Evolutionary conservation across 805 yeast genomes (phyloP).

Genomic region (Suhomyces pyralidae): DNA sequence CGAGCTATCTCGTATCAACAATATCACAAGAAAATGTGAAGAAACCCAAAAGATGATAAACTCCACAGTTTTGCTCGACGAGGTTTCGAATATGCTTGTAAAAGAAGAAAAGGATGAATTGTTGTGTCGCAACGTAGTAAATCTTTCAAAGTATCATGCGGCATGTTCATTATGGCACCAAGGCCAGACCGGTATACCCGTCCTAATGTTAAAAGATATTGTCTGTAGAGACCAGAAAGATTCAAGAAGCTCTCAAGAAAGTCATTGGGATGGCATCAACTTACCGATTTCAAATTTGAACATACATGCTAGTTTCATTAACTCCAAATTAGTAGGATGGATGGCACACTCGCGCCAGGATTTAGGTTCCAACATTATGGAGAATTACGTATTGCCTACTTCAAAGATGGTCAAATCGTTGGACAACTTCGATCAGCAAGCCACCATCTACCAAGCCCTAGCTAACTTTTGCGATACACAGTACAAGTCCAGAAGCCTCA

Average conservation of each 20-base stretch:
- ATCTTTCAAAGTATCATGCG: constrained; percentile 40
- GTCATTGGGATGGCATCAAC: not conserved
- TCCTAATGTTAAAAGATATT: constrained; percentile 45
- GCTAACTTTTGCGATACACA: constrained; percentile 77
- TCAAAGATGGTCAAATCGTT: constrained; percentile 12
- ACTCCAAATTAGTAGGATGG: constrained; percentile 63
- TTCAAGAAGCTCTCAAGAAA: not conserved
- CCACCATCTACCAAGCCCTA: constrained; percentile 52
- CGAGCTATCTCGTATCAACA: constrained; percentile 45
- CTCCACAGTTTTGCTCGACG: constrained; percentile 45
- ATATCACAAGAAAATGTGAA: constrained; percentile 31
- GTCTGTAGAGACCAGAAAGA: constrained; percentile 3
- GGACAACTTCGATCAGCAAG: constrained; percentile 22
- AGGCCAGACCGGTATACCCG: constrained; percentile 54
- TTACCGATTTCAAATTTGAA: constrained; percentile 16
- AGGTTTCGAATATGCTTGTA: constrained; percentile 16
- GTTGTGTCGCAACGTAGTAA: constrained; percentile 8
- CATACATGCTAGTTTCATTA: constrained; percentile 22
- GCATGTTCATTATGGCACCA: constrained; percentile 68
- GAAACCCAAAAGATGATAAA: constrained; percentile 51
- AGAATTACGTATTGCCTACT: constrained; percentile 53
- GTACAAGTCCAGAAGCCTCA: constrained; percentile 42
- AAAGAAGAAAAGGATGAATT: constrained; percentile 5
- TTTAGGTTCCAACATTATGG: constrained; percentile 55
- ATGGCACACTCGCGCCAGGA: constrained; percentile 67